phyloP scores from a whole-genome alignment of 2,329 filamentous ascomycete genomes.

The Aureobasidium lini region DNA sequence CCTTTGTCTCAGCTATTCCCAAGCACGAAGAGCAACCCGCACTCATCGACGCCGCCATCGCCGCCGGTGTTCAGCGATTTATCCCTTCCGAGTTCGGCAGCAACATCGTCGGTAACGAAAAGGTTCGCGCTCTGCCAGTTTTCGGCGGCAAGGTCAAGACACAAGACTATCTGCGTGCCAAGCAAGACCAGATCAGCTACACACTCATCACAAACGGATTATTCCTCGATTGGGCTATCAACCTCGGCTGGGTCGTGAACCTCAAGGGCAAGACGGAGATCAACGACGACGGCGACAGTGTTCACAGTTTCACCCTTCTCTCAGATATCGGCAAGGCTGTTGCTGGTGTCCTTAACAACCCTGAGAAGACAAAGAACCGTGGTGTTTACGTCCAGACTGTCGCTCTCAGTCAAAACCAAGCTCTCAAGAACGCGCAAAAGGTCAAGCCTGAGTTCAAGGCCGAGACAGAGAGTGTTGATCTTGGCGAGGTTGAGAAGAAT shows the following conservation, averaged over 20 bases:
- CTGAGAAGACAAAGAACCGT: constrained; percentile 29
- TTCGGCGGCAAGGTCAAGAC: constrained; percentile 30
- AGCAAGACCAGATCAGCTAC: constrained; percentile 26
- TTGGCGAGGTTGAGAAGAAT: constrained; percentile 25
- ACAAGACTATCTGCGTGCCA: constrained; percentile 28
- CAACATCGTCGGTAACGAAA: constrained; percentile 27
- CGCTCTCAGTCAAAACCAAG: constrained; percentile 30
- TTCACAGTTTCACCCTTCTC: constrained; percentile 27
- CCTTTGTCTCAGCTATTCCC: constrained; percentile 31
- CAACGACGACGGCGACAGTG: constrained; percentile 30
- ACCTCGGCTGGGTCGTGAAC: constrained; percentile 26
- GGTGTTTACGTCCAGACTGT: constrained; percentile 31
- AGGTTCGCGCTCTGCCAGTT: constrained; percentile 27
- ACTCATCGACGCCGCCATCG: constrained; percentile 34
- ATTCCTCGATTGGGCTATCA: constrained; percentile 33
- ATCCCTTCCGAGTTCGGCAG: constrained; percentile 37
- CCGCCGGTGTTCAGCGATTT: constrained; percentile 33
- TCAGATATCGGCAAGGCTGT: constrained; percentile 28
- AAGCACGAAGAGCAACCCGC: constrained; percentile 22
- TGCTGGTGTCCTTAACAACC: constrained; percentile 26
- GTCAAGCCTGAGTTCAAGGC: constrained; percentile 14
- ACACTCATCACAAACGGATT: constrained; percentile 29
- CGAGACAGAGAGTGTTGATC: constrained; percentile 16
- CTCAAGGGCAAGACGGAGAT: constrained; percentile 23
- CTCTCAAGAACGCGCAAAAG: constrained; percentile 30